phyloP scores from a whole-genome alignment of 1,284 basidiomycete genomes.

The Naganishia cerealis region DNA sequence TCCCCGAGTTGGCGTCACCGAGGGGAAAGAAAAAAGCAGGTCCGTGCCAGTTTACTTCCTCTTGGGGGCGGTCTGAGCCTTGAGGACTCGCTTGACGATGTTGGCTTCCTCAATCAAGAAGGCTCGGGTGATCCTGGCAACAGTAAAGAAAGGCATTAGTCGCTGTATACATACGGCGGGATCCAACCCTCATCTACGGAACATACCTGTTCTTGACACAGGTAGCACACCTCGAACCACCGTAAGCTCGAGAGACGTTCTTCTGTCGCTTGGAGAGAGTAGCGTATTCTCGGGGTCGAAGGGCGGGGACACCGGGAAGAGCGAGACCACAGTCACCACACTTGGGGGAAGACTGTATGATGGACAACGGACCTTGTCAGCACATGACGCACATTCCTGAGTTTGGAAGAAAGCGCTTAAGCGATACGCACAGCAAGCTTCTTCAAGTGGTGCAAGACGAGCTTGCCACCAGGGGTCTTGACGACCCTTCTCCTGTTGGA shows the following conservation, averaged over 20 bases:
- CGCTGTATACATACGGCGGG: not conserved
- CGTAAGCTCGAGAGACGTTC: constrained; percentile 89
- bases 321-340: constrained; percentile 94
- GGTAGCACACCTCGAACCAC: constrained; percentile 88
- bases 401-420: not conserved
- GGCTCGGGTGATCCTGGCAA: constrained; percentile 84
- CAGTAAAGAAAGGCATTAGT: not conserved
- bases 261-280: constrained; percentile 93
- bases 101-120: constrained; percentile 99
- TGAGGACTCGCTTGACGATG: constrained; percentile 99
- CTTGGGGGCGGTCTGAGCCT: constrained; percentile 63
- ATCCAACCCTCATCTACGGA: not conserved
- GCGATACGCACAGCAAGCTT: constrained; percentile 53
- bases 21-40: constrained; percentile 6
- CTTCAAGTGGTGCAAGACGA: constrained; percentile 57
- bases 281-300: constrained; percentile 88
- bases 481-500: constrained; percentile 93
- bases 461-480: constrained; percentile 76
- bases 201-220: constrained; percentile 87
- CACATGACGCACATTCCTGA: not conserved
- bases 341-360: constrained; percentile 68
- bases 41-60: constrained; percentile 45
- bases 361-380: not conserved
- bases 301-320: constrained; percentile 87
- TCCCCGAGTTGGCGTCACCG: constrained; percentile 6